Evolutionary conservation across 257 asterid genomes (phyloP).

Genomic region (Leonotis leonurus): DNA sequence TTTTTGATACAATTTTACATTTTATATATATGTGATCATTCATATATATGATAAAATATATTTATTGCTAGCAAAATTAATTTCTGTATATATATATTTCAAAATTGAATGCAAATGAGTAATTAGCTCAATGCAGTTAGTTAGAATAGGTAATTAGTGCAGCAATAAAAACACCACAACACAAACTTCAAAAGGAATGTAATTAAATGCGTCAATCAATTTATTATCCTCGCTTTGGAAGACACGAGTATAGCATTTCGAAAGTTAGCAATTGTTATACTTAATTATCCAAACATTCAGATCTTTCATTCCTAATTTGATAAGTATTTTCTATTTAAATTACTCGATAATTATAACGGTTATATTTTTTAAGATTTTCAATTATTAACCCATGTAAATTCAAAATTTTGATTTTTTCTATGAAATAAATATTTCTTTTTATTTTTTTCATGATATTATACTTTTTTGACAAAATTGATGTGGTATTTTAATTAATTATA

Average conservation of each 20-base stretch:
- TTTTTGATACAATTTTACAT: too few relatives aligned
- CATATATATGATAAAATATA: too few relatives aligned
- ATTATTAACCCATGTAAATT: too few relatives aligned
- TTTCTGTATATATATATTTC: too few relatives aligned
- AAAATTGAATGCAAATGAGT: background rate
- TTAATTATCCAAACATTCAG: background rate
- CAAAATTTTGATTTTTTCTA: too few relatives aligned
- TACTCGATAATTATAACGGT: background rate
- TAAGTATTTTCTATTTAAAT: background rate
- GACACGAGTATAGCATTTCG: background rate
- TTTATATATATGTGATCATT: too few relatives aligned
- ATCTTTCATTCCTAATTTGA: background rate
- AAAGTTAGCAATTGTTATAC: background rate
- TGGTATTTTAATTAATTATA: too few relatives aligned
- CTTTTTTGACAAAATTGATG: too few relatives aligned
- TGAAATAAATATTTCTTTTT: too few relatives aligned
- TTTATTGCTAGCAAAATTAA: too few relatives aligned
- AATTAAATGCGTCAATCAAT: background rate
- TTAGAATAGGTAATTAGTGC: background rate
- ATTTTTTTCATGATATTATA: too few relatives aligned
- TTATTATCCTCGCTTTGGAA: background rate
- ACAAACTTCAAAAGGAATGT: background rate
- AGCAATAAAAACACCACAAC: background rate
- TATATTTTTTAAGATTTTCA: too few relatives aligned
- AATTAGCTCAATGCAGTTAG: background rate